phyloP scores from a whole-genome alignment of 1,284 basidiomycete genomes.

The Irpex sp. region DNA sequence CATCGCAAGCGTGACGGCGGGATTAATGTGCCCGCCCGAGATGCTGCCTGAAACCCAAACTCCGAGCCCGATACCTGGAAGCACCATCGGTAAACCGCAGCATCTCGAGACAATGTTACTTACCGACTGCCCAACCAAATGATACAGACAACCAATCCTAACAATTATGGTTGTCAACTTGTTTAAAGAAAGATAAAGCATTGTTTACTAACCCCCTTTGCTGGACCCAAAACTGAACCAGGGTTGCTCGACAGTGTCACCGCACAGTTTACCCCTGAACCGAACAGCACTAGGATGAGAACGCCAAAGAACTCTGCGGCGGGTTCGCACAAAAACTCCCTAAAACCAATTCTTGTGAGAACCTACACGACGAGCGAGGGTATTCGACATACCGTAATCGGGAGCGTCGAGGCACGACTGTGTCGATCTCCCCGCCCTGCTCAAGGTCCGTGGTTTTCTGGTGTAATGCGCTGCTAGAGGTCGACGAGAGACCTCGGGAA shows the following conservation, averaged over 20 bases:
- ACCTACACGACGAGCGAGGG: background rate
- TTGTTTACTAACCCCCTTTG: conserved; percentile 51
- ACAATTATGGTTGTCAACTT: background rate
- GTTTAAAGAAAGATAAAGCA: background rate
- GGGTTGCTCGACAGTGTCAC: conserved; percentile 41
- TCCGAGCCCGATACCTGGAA: conserved; percentile 34
- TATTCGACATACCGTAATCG: background rate
- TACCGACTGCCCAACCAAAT: conserved; percentile 65
- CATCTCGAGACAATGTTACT: conserved; percentile 7
- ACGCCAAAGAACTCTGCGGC: conserved; percentile 67
- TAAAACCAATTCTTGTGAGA: background rate
- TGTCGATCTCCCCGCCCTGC: background rate
- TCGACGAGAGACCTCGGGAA: background rate
- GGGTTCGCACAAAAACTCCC: conserved; percentile 44
- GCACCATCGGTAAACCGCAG: background rate
- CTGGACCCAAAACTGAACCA: conserved; percentile 43
- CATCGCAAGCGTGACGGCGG: conserved; percentile 68
- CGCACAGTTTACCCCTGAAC: conserved; percentile 60
- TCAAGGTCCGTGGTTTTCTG: background rate
- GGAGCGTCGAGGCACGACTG: background rate
- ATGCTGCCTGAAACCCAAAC: conserved; percentile 63
- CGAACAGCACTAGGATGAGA: conserved; percentile 62
- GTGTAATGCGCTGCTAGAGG: background rate
- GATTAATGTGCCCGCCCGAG: conserved; percentile 77
- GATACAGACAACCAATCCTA: conserved; percentile 56